These are phyloP conservation scores for Epichloe typhina DNA, from an alignment of 2,329 filamentous ascomycete genomes.

Conservation along the genomic window DNA sequence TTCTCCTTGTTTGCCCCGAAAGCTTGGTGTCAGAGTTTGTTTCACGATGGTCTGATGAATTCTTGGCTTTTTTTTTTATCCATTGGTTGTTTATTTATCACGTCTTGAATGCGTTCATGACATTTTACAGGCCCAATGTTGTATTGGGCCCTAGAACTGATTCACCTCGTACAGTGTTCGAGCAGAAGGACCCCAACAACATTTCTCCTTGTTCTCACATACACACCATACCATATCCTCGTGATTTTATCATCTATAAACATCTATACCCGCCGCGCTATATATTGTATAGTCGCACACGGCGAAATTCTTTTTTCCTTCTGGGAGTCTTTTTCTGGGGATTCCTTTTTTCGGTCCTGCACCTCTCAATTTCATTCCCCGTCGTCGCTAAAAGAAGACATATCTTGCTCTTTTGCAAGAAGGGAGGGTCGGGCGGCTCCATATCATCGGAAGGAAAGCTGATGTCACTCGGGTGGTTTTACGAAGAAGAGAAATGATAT, in stretches of 20 bases:
- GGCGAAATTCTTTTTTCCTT: neutral
- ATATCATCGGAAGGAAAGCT: too few species aligned
- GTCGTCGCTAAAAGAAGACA: too few species aligned
- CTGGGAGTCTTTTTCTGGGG: neutral
- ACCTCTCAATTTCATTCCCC: neutral
- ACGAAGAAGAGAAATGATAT: too few species aligned
- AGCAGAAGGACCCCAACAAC: neutral
- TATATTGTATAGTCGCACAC: neutral
- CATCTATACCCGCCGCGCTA: conserved; percentile 1
- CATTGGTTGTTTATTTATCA: neutral
- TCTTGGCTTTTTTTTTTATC: neutral
- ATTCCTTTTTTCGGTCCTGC: neutral
- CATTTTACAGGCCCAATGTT: neutral
- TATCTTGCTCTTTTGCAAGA: too few species aligned
- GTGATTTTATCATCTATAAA: neutral
- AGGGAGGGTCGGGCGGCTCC: too few species aligned
- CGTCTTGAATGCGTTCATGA: conserved; percentile 8
- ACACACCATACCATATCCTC: neutral
- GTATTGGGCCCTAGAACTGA: neutral
- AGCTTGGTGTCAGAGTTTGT: too few species aligned
- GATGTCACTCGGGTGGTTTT: too few species aligned
- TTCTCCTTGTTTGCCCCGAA: neutral
- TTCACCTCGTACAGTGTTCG: neutral
- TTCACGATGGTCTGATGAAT: neutral
- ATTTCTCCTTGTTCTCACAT: neutral